Base-by-base conservation (phyloP, 1,284 basidiomycete genomes). In the Wallemia ichthyophaga region DNA sequence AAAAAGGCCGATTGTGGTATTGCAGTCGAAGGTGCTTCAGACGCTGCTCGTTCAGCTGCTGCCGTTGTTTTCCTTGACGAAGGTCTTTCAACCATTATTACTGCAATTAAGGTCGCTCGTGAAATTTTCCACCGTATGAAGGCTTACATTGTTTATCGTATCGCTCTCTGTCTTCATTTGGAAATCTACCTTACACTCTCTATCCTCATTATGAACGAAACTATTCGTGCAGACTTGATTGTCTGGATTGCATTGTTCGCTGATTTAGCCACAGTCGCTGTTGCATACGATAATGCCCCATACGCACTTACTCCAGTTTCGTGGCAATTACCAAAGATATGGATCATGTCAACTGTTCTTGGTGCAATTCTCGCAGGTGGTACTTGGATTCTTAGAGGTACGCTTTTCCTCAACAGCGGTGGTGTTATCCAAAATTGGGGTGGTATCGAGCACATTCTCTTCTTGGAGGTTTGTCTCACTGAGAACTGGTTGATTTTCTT, bases 211-310 rank as follows among this genome's bases (percentile, higher is more conserved):
- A 66, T 71, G 58, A 75, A 76, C 67, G 75, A 77, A 66, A 72
- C 73, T 33, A 76, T 77, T 65, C 73, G 74, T 55, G 74, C 73
- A 61, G 73, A 77, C 62, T 69, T 77, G 54, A 72, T 77, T 64
- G 75, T 77, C 65, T 76, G 76, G 70, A 68, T 76, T 60, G 75
- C 75, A 54, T 72, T 77, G 61, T 77, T 76, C 64, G 75, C 75
- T 59, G 75, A 76, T 62, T 67, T 70, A 3, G 70, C 68, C 7
- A 75, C 74, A 33, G 73, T 75, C 61, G 73, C 74, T 54, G 73
- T 75, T 59, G 74, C 74, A 32, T 75, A 76, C n/a, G 72, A 73
- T 66, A 72, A 71, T 62, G 75, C 75, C 11, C 74, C 74, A 13
- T 72, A 70, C 64, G 71, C 74, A 21, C 67, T 68, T 59, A 64